Conservation (phyloP, 2,329 filamentous ascomycete genomes). For the Clonostachys byssicola region DNA sequence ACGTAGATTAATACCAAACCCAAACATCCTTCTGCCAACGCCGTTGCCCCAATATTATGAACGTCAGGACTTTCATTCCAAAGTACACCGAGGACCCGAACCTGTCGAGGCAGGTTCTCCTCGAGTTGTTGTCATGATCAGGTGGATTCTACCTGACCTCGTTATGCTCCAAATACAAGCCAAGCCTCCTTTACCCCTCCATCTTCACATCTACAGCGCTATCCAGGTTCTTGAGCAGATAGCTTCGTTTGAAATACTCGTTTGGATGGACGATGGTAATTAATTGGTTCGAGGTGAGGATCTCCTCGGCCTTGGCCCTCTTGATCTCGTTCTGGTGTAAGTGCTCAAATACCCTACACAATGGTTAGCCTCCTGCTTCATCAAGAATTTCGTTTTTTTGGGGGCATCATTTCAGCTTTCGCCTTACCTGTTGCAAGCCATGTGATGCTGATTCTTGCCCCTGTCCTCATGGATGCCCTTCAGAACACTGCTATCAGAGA, state of each 20-base stretch:
- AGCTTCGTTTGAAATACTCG: conserved; percentile 95
- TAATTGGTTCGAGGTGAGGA: conserved; percentile 70
- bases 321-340: conserved; percentile 76
- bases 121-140: too few species aligned
- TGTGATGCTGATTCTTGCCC: conserved; percentile 82
- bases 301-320: conserved; percentile 69
- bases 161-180: conserved; percentile 5
- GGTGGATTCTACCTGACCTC: too few species aligned
- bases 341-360: conserved; percentile 74
- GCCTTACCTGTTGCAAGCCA: conserved; percentile 83
- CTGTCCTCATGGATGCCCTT: conserved; percentile 86
- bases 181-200: conserved; percentile 31
- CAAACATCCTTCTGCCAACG: too few species aligned
- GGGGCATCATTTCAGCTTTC: background rate
- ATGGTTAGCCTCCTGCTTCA: conserved; percentile 5
- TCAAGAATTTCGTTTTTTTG: background rate
- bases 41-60: too few species aligned
- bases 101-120: too few species aligned
- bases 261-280: conserved; percentile 98
- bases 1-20: too few species aligned
- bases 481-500: conserved; percentile 73
- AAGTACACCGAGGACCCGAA: background rate
- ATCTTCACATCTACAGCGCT: conserved; percentile 53
- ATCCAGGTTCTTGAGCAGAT: conserved; percentile 75
- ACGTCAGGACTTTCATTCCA: too few species aligned